Evolutionary conservation across 2,329 filamentous ascomycete genomes (phyloP), one percentile per base, ranked within the genome.

Genomic region (Celoporthe dispersa): DNA sequence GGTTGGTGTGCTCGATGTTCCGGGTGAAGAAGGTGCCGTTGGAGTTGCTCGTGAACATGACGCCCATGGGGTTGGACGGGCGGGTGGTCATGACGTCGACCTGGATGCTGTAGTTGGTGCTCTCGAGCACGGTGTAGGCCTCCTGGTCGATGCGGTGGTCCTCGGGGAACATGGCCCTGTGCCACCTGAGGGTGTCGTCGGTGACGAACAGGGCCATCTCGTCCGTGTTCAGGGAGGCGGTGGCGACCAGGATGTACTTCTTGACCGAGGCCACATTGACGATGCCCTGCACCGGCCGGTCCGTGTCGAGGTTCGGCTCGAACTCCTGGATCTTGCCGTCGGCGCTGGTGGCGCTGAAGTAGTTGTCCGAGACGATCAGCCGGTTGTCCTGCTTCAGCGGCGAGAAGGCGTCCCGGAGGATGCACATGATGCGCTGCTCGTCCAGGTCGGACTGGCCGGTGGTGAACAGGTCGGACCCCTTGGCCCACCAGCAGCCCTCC

Each of bases 31-130:
- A 98, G 2, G 94, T 98, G 71, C 96, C 96, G 78, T 98, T 97
- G 41, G 94, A 98, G 79, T 99, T 99, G 78, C 95, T 98, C 7
- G 94, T 97, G 77, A 98, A 95, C 69, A 99, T 85, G 14, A 92
- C 90, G 44, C 96, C 97, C 88, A 97, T 95, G 0, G 91, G 88
- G 51, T 87, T 88, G 1, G 86, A 87, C 16, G 86, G 86, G 60
- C 83, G 84, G 53, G 84, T 84, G 1, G 91, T 93, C 87, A 95
- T 91, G 73, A 98, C 94, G 80, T 98, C 94, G 68, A 99, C 90
- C 81, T 98, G 95, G 75, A 99, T 94, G 83, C 95, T 98, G 84
- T 99, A 98, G 78, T 97, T 95, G 57, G 96, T 98, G 76, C 94
- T 96, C 81, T 98, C 95, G 55, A 99, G 86, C 63, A 99, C 88